phyloP scores from a whole-genome alignment of 805 yeast species.

The Lachancea quebecensis region DNA sequence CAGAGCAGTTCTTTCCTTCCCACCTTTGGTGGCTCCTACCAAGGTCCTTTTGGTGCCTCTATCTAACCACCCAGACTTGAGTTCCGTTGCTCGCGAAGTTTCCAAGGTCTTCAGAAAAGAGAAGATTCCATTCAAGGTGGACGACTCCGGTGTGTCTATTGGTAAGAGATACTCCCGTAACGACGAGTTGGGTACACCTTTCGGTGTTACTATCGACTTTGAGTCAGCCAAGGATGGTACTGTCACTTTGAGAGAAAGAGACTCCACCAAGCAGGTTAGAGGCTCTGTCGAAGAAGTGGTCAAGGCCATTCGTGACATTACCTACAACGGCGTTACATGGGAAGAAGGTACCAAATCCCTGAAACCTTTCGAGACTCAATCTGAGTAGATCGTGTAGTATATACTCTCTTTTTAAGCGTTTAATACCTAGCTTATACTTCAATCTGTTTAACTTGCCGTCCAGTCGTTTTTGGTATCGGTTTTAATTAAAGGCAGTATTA shows the following conservation, averaged over 20 bases:
- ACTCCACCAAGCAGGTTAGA: slow-evolving; percentile 92
- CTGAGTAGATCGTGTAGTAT: slow-evolving; percentile 27
- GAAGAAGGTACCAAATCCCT: slow-evolving; percentile 72
- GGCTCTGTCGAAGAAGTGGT: slow-evolving; percentile 72
- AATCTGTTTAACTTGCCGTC: neutral
- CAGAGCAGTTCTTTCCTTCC: slow-evolving; percentile 86
- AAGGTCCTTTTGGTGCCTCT: slow-evolving; percentile 93
- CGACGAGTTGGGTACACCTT: slow-evolving; percentile 98
- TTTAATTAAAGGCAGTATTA: neutral
- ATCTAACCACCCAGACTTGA: slow-evolving; percentile 73
- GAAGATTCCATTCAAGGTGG: slow-evolving; percentile 91
- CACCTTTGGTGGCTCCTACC: slow-evolving; percentile 95
- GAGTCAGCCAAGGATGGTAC: slow-evolving; percentile 83
- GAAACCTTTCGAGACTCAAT: slow-evolving; percentile 66
- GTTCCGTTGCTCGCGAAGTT: slow-evolving; percentile 65
- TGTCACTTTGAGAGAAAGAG: slow-evolving; percentile 95
- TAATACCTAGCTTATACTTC: neutral
- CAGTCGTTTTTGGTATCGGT: neutral
- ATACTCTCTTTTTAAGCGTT: neutral
- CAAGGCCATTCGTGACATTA: slow-evolving; percentile 66
- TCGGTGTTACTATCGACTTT: slow-evolving; percentile 95
- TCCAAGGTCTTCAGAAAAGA: slow-evolving; percentile 64
- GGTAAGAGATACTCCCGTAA: slow-evolving; percentile 98
- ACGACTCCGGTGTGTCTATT: slow-evolving; percentile 94
- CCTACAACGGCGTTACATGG: slow-evolving; percentile 75